Conservation (phyloP, 768 basidiomycete species). For the Amanita exitialis region DNA sequence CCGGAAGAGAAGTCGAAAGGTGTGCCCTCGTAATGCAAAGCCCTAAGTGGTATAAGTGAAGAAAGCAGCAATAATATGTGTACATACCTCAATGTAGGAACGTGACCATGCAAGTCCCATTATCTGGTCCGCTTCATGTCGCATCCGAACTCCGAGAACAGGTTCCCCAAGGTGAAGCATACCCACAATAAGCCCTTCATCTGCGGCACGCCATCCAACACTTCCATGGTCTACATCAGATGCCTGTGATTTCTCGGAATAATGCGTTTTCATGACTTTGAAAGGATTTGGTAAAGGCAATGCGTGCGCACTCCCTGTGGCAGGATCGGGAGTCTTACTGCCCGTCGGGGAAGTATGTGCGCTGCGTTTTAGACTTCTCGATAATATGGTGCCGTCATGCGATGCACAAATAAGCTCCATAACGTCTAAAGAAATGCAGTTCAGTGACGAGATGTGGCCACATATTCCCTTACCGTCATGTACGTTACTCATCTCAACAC, state of each 20-base stretch:
- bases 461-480: conserved; percentile 30
- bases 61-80: neutral
- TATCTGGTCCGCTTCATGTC: neutral
- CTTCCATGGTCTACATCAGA: conserved; percentile 10
- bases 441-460: neutral
- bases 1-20: conserved; percentile 20
- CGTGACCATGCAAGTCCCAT: conserved; percentile 40
- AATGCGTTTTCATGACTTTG: conserved; percentile 41
- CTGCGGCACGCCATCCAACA: conserved; percentile 11
- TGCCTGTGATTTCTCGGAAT: conserved; percentile 32
- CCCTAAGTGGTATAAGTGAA: conserved; percentile 16
- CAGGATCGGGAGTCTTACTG: conserved; percentile 16
- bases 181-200: conserved; percentile 23
- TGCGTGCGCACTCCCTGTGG: conserved; percentile 14
- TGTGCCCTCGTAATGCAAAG: conserved; percentile 24
- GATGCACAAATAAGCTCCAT: neutral
- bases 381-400: neutral
- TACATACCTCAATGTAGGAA: conserved; percentile 27
- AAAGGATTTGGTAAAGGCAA: conserved; percentile 57
- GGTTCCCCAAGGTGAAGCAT: conserved; percentile 17
- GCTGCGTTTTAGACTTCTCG: neutral
- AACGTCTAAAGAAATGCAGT: conserved; percentile 4
- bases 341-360: conserved; percentile 12
- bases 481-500: conserved; percentile 35
- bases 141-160: conserved; percentile 16